Conservation (phyloP, 2,329 filamentous ascomycete genomes). For the Tolypocladium capitatum region DNA sequence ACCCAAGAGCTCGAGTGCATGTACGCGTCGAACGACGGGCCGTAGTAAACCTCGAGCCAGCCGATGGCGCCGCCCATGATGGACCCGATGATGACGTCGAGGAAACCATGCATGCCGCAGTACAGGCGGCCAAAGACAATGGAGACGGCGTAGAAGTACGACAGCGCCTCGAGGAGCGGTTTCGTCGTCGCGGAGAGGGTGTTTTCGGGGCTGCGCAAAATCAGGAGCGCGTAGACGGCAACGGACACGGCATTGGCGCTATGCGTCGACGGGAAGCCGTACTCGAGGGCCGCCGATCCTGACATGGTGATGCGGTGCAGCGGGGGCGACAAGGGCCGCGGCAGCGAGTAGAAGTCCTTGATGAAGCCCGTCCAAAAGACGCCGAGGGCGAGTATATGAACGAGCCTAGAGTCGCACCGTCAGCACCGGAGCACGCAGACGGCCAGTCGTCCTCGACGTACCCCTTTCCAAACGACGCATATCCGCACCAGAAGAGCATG, state of each 20-base stretch:
- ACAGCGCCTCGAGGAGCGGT: slow-evolving; percentile 49
- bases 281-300: slow-evolving; percentile 84
- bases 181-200: slow-evolving; percentile 45
- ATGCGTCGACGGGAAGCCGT: slow-evolving; percentile 94
- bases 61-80: slow-evolving; percentile 57
- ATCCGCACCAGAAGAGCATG: slow-evolving; percentile 93
- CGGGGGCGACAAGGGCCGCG: slow-evolving; percentile 81
- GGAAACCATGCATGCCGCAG: slow-evolving; percentile 97
- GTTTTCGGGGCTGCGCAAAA: slow-evolving; percentile 53
- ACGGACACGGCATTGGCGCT: slow-evolving; percentile 95
- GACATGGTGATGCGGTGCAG: slow-evolving; percentile 95
- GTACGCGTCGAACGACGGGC: slow-evolving; percentile 53
- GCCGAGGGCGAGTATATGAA: slow-evolving; percentile 64
- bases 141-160: slow-evolving; percentile 76
- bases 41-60: slow-evolving; percentile 46
- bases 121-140: slow-evolving; percentile 88
- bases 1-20: slow-evolving; percentile 51
- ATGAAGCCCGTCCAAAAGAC: slow-evolving; percentile 86
- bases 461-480: slow-evolving; percentile 74
- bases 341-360: slow-evolving; percentile 88
- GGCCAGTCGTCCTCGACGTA: slow-evolving; percentile 30
- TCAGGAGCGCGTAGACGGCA: slow-evolving; percentile 67
- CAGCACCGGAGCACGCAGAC: background rate
- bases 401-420: slow-evolving; percentile 30
- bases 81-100: slow-evolving; percentile 76